Evolutionary conservation across 768 basidiomycete genomes (phyloP), one percentile per base, ranked within the genome.

Genomic region (Myochromella boudieri): DNA sequence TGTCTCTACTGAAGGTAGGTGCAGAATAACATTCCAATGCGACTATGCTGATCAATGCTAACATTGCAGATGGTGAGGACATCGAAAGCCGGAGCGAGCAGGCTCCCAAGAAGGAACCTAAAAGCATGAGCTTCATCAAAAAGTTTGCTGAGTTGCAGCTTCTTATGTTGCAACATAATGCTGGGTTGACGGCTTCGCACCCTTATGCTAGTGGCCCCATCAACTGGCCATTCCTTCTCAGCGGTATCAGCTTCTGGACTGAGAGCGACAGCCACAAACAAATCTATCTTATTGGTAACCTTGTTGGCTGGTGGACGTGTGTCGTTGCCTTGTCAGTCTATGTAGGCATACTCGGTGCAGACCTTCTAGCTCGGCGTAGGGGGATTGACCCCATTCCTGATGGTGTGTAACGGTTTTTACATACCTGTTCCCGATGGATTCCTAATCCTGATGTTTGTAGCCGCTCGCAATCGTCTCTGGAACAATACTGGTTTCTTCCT

Each of bases 191-290:
- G 20, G 90, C 93, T n/a, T 90, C 88, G 3, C 97, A 99, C 63
- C 97, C 97, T 32, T 99, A 99, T 63, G 94, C 97, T 3, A 91
- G 89, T 49, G 77, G 77, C n/a, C 94, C 97, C 4, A 85, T 97
- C 68, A 94, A 95, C 63, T 99, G 97, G 97, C 97, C 97, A 5
- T 98, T 98, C 84, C 79, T 94, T 29, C 68, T 97, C 22, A 91
- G 76, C 52, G 97, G 97, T 39, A 98, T 99, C 71, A 95, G 92
- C 62, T 98, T 98, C 78, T 99, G 97, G 97, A 99, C 97, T 4
- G 77, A 90, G 57, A 84, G 77, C 46, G 85, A 86, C 5, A 74
- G 75, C 9, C 85, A 91, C 62, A 85, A 89, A 65, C 97, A 99
- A 66, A 94, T 99, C 42, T 99, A 99, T 68, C 76, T 98, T 49